These are phyloP conservation scores for Phytophthora podocarpi DNA, from an alignment of 352 stramenopile genomes.

Conservation along the genomic window DNA sequence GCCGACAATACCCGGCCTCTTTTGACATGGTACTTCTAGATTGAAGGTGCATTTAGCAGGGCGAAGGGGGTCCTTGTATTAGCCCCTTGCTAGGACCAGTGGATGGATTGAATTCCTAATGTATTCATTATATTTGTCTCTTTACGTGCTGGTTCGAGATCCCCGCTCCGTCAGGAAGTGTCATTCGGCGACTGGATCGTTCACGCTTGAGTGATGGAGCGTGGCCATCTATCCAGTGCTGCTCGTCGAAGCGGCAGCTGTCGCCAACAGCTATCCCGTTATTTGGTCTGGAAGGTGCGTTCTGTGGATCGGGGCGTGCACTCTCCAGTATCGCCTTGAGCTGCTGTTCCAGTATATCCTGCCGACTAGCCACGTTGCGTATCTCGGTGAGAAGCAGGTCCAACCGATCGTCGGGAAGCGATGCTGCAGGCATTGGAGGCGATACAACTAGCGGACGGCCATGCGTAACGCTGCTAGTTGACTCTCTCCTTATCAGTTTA, in stretches of 20 bases:
- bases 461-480: constrained; percentile 5
- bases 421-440: not conserved
- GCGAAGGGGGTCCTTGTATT: constrained; percentile 23
- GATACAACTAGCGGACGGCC: not conserved
- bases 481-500: constrained; percentile 6
- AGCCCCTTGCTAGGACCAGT: not conserved
- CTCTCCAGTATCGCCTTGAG: constrained; percentile 22
- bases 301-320: too few species aligned
- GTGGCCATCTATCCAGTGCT: constrained; percentile 28
- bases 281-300: too few species aligned
- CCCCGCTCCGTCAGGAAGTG: constrained; percentile 7
- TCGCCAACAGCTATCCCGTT: constrained; percentile 9
- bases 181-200: constrained; percentile 14
- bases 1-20: constrained; percentile 41
- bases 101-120: not conserved
- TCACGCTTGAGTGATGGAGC: constrained; percentile 31
- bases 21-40: constrained; percentile 31
- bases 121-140: too few species aligned
- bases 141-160: too few species aligned
- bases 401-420: constrained; percentile 13
- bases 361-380: constrained; percentile 30
- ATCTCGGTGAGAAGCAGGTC: constrained; percentile 34
- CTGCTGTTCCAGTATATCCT: constrained; percentile 32
- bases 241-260: constrained; percentile 41
- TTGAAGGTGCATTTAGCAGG: constrained; percentile 1